phyloP scores from a whole-genome alignment of 1,284 basidiomycete genomes.

The Boletus sp. region DNA sequence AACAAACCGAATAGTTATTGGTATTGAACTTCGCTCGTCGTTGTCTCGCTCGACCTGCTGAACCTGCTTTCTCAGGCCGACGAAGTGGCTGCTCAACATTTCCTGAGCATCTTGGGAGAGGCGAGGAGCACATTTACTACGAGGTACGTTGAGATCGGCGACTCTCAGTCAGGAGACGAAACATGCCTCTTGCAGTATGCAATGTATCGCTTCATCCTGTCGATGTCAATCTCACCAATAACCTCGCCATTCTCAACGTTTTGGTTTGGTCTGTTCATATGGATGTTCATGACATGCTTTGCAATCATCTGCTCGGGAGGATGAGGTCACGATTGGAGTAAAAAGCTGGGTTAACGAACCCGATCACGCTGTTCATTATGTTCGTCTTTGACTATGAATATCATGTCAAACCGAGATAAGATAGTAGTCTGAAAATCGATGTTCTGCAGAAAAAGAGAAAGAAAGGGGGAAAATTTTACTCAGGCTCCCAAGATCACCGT shows the following conservation, averaged over 20 bases:
- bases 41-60: slow-evolving; percentile 97
- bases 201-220: slow-evolving; percentile 98
- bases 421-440: slow-evolving; percentile 99
- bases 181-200: slow-evolving; percentile 91
- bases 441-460: slow-evolving; percentile 53
- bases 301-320: slow-evolving; percentile 74
- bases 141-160: neutral
- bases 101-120: slow-evolving; percentile 93
- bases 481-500: neutral
- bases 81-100: slow-evolving; percentile 97
- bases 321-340: neutral
- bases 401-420: slow-evolving; percentile 99
- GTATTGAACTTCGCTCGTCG: slow-evolving; percentile 96
- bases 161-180: neutral
- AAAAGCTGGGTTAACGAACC: slow-evolving; percentile 42
- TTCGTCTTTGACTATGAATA: slow-evolving; percentile 99
- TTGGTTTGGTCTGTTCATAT: slow-evolving; percentile 87
- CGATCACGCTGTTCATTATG: slow-evolving; percentile 94
- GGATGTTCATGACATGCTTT: slow-evolving; percentile 98
- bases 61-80: slow-evolving; percentile 90
- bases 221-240: slow-evolving; percentile 93
- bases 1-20: slow-evolving; percentile 91
- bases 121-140: slow-evolving; percentile 93
- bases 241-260: slow-evolving; percentile 60
- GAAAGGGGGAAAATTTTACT: neutral